A percentile compares a stretch with the other conserved stretches of the same genome.
Evolutionary conservation across 768 basidiomycete genomes (phyloP).

Genomic region (Austroboletus eburneus): DNA sequence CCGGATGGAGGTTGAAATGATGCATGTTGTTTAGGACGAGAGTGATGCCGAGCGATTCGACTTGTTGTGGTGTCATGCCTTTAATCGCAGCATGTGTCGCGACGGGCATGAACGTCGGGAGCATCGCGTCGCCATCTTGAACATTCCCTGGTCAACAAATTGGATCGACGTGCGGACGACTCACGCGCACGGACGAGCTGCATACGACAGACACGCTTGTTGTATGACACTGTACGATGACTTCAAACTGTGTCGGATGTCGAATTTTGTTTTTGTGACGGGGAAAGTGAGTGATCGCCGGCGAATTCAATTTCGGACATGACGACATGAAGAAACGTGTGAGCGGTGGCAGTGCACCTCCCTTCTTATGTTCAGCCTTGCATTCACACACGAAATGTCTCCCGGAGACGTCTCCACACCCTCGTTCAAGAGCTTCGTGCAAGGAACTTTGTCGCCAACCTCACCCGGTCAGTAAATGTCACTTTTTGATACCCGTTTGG

Average conservation of each 20-base stretch:
- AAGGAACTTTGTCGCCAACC: conserved; percentile 33
- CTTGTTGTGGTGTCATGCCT: conserved; percentile 81
- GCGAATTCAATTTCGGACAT: too few relatives aligned
- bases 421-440: conserved; percentile 32
- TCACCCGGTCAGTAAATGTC: conserved; percentile 30
- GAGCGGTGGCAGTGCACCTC: too few relatives aligned
- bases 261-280: too few relatives aligned
- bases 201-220: conserved; percentile 85
- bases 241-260: conserved; percentile 81
- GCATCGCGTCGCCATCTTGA: conserved; percentile 72
- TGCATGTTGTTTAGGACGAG: conserved; percentile 90
- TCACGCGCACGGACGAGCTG: conserved; percentile 73
- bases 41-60: conserved; percentile 75
- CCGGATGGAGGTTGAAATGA: conserved; percentile 84
- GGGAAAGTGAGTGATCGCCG: too few relatives aligned
- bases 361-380: too few relatives aligned
- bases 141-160: background rate
- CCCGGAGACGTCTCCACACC: conserved; percentile 15
- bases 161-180: conserved; percentile 20
- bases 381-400: too few relatives aligned
- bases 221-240: conserved; percentile 75
- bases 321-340: too few relatives aligned
- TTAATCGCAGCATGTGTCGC: conserved; percentile 92
- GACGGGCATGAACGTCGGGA: conserved; percentile 93
- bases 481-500: background rate